Evolutionary conservation across 2,329 filamentous ascomycete genomes (phyloP), one percentile per base, ranked within the genome.

Genomic region (Claviceps pusilla): DNA sequence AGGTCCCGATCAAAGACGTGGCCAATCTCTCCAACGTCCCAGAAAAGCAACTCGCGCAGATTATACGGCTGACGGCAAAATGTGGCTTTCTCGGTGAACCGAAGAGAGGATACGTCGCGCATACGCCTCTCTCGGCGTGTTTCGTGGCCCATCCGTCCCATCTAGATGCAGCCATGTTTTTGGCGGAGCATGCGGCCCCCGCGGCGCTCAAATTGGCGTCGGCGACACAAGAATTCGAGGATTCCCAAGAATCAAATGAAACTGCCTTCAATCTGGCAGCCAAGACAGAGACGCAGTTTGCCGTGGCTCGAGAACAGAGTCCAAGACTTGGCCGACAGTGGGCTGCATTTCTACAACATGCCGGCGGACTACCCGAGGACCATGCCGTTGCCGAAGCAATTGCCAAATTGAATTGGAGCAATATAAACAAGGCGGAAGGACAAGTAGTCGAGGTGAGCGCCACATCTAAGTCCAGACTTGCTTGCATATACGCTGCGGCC

Each of bases 21-120:
- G 71, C 73, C 5, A 68, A 72, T 16, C 58, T 76, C 3, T 57
- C 66, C 2, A 64, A 63, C 19, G 69, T 73, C 0, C 67, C 72
- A 6, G 69, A 69, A 52, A 52, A 43, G 3, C 66, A 69, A 35
- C 64, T 75, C 1, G 42, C 46, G 42, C 69, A 69, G 6, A 58
- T 72, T 4, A 57, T 73, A 14, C 49, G 56, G n/a, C 28, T 57
- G 9, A 56, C 50, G 14, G 43, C 56, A 3, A 55, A 19, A 7
- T 33, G 19, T 24, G 54, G 56, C 12, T 57, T 57, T 31, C 54
- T 57, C 4, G 10, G 37, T 11, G 54, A 57, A 14, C 46, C 52
- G 12, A 11, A 42, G n/a, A 45, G 39, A 41, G 41, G 29, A 7
- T 14, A 37, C n/a, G 52, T 57, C 12, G 52, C 52, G 3, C 56